phyloP scores from a whole-genome alignment of 257 asterid species.

The Verbena officinalis region DNA sequence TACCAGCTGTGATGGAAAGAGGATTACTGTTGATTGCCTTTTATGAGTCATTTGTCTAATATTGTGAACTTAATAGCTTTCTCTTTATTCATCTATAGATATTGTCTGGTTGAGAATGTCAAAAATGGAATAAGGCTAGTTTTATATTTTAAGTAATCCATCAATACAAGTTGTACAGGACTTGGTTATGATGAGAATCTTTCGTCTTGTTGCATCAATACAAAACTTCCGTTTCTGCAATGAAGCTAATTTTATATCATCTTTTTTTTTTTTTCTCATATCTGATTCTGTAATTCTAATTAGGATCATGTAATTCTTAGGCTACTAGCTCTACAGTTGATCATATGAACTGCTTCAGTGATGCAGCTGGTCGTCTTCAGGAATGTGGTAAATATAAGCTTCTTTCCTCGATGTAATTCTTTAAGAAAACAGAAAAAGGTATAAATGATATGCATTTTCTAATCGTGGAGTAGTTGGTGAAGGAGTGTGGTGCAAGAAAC shows the following conservation, averaged over 20 bases:
- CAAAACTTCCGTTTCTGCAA: neutral
- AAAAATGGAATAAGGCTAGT: neutral
- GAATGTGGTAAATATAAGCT: slow-evolving; percentile 62
- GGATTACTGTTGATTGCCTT: slow-evolving; percentile 13
- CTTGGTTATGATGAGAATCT: neutral
- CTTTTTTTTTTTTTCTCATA: neutral
- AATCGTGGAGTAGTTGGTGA: neutral
- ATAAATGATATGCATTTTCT: neutral
- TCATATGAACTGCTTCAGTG: slow-evolving; percentile 90
- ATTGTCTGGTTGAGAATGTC: neutral
- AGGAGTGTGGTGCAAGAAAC: neutral
- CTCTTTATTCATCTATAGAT: neutral
- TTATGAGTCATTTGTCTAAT: neutral
- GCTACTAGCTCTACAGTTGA: slow-evolving; percentile 77
- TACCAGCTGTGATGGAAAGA: neutral
- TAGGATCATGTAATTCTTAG: slow-evolving; percentile 43
- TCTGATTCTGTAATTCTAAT: slow-evolving; percentile 25
- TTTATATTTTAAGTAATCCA: neutral
- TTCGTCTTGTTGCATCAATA: neutral
- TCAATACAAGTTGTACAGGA: neutral
- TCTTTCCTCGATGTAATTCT: neutral
- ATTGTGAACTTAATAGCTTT: neutral
- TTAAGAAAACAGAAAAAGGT: neutral
- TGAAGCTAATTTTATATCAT: slow-evolving; percentile 3
- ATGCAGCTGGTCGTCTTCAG: slow-evolving; percentile 91